These are phyloP conservation scores for Pulveroboletus sp. DNA, from an alignment of 768 basidiomycete genomes.

Conservation along the genomic window DNA sequence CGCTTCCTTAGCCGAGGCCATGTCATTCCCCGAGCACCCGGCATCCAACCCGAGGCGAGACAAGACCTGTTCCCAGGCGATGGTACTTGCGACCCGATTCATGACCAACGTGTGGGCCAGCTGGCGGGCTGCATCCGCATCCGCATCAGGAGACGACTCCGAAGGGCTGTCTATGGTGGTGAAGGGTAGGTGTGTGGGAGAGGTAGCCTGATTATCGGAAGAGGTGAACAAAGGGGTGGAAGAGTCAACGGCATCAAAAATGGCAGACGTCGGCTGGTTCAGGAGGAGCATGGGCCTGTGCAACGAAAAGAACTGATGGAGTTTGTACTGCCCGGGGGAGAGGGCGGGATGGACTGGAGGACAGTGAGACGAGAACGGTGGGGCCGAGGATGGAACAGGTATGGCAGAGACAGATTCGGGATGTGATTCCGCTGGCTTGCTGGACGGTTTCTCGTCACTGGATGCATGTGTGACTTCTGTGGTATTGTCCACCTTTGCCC, in stretches of 20 bases:
- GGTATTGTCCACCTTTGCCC: conserved; percentile 40
- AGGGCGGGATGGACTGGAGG: conserved; percentile 51
- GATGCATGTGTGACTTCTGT: conserved; percentile 31
- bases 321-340: conserved; percentile 66
- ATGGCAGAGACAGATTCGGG: conserved; percentile 15
- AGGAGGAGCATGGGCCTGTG: conserved; percentile 77
- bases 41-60: conserved; percentile 61
- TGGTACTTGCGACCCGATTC: conserved; percentile 56
- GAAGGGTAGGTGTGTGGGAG: conserved; percentile 24
- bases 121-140: conserved; percentile 77
- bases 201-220: conserved; percentile 23
- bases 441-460: conserved; percentile 28
- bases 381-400: conserved; percentile 9
- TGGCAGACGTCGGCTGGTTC: conserved; percentile 54
- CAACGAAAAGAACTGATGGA: conserved; percentile 83
- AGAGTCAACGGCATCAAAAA: conserved; percentile 41
- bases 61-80: conserved; percentile 70
- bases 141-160: conserved; percentile 61
- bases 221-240: conserved; percentile 18
- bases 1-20: conserved; percentile 50
- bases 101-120: conserved; percentile 74
- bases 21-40: conserved; percentile 46
- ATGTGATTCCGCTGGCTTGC: conserved; percentile 21
- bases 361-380: conserved; percentile 9
- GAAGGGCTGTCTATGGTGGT: conserved; percentile 40